phyloP scores from a whole-genome alignment of 257 asterid species.

The Solanum sejunctum region DNA sequence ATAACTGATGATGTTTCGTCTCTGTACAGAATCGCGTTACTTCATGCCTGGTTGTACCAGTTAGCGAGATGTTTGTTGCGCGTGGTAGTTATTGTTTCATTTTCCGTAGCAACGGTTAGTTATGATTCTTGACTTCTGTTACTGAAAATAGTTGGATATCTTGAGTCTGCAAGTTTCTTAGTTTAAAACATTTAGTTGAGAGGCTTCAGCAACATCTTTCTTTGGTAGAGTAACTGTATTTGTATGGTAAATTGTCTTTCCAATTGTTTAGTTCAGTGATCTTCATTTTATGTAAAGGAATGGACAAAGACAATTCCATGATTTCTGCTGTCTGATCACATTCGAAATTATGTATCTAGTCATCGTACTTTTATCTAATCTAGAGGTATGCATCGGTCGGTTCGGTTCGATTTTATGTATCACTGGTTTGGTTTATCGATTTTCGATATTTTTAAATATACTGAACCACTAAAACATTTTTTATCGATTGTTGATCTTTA shows the following conservation, averaged over 20 bases:
- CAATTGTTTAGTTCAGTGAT: not conserved
- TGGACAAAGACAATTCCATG: not conserved
- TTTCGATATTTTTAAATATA: too few relatives aligned
- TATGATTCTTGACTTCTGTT: not conserved
- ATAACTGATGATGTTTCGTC: not conserved
- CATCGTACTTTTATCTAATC: not conserved
- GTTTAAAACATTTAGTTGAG: not conserved
- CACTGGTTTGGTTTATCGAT: not conserved
- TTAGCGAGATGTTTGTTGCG: not conserved
- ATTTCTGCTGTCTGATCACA: not conserved
- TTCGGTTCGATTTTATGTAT: too few relatives aligned
- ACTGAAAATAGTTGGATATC: not conserved
- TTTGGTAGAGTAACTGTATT: not conserved
- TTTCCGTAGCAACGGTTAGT: not conserved
- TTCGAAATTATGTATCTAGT: not conserved
- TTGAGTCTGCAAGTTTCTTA: not conserved
- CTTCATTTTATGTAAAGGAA: not conserved
- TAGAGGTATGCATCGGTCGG: too few relatives aligned
- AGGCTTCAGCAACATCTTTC: not conserved
- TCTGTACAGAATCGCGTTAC: not conserved
- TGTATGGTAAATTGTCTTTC: not conserved
- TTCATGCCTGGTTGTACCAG: not conserved
- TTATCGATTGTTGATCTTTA: too few relatives aligned
- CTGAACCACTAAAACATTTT: too few relatives aligned
- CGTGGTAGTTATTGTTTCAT: not conserved